Conservation (phyloP, 768 basidiomycete species). For the Pleurotus sapidus region DNA sequence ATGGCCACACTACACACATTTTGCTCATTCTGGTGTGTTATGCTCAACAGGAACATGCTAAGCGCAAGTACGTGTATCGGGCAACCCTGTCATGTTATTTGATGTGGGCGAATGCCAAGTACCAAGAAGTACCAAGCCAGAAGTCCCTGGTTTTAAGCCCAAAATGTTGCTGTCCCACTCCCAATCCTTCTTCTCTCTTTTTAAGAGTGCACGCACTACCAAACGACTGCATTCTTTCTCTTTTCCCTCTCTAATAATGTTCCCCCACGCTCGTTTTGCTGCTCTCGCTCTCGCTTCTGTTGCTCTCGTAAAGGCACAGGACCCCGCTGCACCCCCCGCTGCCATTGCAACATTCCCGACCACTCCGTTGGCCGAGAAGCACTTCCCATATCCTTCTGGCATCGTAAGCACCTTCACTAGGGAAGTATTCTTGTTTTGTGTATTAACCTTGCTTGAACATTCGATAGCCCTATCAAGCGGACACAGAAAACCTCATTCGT, state of each 20-base stretch:
- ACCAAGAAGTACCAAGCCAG: neutral
- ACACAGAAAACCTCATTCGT: slow-evolving; percentile 23
- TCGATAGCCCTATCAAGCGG: slow-evolving; percentile 12
- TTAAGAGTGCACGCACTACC: neutral
- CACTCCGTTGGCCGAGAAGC: slow-evolving; percentile 3
- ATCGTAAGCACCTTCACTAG: neutral
- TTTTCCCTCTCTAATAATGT: slow-evolving; percentile 2
- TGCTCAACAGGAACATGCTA: too few relatives aligned
- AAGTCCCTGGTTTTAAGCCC: slow-evolving; percentile 5
- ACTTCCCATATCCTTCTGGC: slow-evolving; percentile 5
- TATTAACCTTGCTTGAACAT: neutral
- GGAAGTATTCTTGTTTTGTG: neutral
- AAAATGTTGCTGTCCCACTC: neutral
- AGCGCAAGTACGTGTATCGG: too few relatives aligned
- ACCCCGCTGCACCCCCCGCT: neutral
- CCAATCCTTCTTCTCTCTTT: neutral
- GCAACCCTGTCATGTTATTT: slow-evolving; percentile 6
- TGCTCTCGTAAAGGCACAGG: slow-evolving; percentile 2
- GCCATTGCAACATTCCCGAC: slow-evolving; percentile 3
- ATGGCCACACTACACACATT: too few relatives aligned
- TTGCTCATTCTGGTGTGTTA: too few relatives aligned
- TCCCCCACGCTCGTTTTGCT: slow-evolving; percentile 8
- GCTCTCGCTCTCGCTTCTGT: slow-evolving; percentile 6
- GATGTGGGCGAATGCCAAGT: slow-evolving; percentile 1
- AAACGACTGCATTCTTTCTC: slow-evolving; percentile 3